A percentile compares a stretch with the other conserved stretches of the same genome.
Conservation (phyloP, 371 early-diverging fungal species). For the Apophysomyces trapeziformis region DNA sequence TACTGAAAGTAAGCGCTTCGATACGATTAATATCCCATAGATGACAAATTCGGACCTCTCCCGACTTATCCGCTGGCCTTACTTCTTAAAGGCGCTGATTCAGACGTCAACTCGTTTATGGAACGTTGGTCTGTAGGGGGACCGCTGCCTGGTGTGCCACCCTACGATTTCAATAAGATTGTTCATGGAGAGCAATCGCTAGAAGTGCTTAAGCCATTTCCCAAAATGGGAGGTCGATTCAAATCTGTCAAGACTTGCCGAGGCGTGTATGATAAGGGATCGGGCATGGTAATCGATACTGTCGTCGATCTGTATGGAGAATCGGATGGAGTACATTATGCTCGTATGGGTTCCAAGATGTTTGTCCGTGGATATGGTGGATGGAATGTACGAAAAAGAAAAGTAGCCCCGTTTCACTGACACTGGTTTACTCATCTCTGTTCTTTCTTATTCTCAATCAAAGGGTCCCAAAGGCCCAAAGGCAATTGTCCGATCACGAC, state of each 20-base stretch:
- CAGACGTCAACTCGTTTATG: constrained; percentile 67
- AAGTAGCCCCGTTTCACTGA: too few species aligned
- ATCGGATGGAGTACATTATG: constrained; percentile 51
- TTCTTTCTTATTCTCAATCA: too few species aligned
- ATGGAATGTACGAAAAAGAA: constrained; percentile 38
- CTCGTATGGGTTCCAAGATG: constrained; percentile 46
- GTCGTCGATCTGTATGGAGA: constrained; percentile 59
- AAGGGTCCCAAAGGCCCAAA: constrained; percentile 62
- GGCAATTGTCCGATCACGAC: constrained; percentile 35
- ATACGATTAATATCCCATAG: constrained; percentile 28
- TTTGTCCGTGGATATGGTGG: constrained; percentile 65
- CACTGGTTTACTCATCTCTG: too few species aligned
- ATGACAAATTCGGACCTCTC: constrained; percentile 65
- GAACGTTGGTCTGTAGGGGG: constrained; percentile 37
- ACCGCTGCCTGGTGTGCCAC: constrained; percentile 64
- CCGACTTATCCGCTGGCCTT: constrained; percentile 74
- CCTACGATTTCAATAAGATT: constrained; percentile 66
- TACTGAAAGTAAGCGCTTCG: not conserved
- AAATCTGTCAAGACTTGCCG: constrained; percentile 42
- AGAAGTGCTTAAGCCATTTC: constrained; percentile 63
- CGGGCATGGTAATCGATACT: constrained; percentile 71
- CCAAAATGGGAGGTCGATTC: constrained; percentile 60
- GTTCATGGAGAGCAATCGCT: constrained; percentile 78
- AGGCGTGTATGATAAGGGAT: constrained; percentile 65
- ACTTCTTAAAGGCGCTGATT: constrained; percentile 52